Percentiles rank a stretch among this genome's conserved stretches.
Conservation (phyloP, 768 basidiomycete genomes). For the Mycena capillaripes region DNA sequence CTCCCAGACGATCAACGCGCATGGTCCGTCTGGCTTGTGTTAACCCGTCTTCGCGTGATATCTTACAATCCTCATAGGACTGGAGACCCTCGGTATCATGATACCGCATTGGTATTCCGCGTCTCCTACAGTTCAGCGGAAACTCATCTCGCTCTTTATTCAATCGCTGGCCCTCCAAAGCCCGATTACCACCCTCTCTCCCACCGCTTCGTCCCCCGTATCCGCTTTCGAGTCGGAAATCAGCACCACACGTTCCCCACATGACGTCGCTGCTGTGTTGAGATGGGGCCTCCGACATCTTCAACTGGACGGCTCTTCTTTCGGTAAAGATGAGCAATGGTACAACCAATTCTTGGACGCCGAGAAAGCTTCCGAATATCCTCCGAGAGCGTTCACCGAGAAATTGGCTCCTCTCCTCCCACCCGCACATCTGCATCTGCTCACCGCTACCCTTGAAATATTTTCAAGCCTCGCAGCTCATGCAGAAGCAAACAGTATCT, state of each 20-base stretch:
- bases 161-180: constrained; percentile 68
- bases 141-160: constrained; percentile 80
- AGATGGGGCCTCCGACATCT: constrained; percentile 88
- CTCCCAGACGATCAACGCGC: constrained; percentile 73
- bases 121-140: constrained; percentile 75
- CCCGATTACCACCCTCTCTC: constrained; percentile 64
- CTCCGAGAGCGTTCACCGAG: constrained; percentile 72
- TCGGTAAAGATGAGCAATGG: constrained; percentile 78
- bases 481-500: constrained; percentile 78
- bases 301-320: constrained; percentile 68
- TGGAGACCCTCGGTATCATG: constrained; percentile 88
- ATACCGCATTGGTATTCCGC: constrained; percentile 88
- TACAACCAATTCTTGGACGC: constrained; percentile 73
- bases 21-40: constrained; percentile 61
- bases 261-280: constrained; percentile 85
- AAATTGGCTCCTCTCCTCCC: constrained; percentile 74
- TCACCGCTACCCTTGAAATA: constrained; percentile 70
- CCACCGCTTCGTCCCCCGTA: constrained; percentile 59
- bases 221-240: constrained; percentile 77
- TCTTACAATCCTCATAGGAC: constrained; percentile 58
- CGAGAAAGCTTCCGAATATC: constrained; percentile 73
- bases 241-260: constrained; percentile 73
- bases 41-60: constrained; percentile 15
- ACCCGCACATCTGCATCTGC: constrained; percentile 67
- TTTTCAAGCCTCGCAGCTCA: constrained; percentile 81